phyloP scores from a whole-genome alignment of 2,329 filamentous ascomycete species.

The Arthrobotrys musiformis region DNA sequence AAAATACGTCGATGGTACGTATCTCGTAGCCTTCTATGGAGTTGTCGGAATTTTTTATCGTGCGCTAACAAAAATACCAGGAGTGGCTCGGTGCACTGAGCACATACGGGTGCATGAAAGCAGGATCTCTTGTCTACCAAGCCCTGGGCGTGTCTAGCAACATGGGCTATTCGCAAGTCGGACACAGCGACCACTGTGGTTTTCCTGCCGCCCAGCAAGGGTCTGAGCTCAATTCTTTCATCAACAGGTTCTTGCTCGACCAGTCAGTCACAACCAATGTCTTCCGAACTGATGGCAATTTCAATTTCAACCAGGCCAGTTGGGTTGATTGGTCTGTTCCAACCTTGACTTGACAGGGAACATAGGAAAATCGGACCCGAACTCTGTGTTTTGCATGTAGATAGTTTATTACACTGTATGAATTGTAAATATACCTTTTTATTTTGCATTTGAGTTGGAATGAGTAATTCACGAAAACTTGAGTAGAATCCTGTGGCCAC shows the following conservation, averaged over 20 bases:
- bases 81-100: constrained; percentile 71
- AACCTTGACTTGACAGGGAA: constrained; percentile 60
- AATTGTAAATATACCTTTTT: background rate
- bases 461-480: background rate
- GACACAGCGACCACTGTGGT: constrained; percentile 69
- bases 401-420: background rate
- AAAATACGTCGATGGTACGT: constrained; percentile 67
- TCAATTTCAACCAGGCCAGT: constrained; percentile 62
- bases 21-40: background rate
- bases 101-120: constrained; percentile 71
- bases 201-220: constrained; percentile 68
- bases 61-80: constrained; percentile 49
- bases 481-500: background rate
- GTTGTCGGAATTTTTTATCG: background rate
- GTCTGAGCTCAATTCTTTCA: constrained; percentile 68
- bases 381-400: background rate
- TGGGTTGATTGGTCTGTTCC: constrained; percentile 65
- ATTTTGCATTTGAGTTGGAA: too few species aligned
- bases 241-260: constrained; percentile 68
- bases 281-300: constrained; percentile 58
- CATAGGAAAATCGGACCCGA: background rate
- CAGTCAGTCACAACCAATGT: constrained; percentile 60
- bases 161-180: constrained; percentile 70
- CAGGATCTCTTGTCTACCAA: constrained; percentile 68
- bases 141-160: constrained; percentile 67